Base-by-base conservation (phyloP, 768 basidiomycete genomes). In the Lactifluus rugatus region DNA sequence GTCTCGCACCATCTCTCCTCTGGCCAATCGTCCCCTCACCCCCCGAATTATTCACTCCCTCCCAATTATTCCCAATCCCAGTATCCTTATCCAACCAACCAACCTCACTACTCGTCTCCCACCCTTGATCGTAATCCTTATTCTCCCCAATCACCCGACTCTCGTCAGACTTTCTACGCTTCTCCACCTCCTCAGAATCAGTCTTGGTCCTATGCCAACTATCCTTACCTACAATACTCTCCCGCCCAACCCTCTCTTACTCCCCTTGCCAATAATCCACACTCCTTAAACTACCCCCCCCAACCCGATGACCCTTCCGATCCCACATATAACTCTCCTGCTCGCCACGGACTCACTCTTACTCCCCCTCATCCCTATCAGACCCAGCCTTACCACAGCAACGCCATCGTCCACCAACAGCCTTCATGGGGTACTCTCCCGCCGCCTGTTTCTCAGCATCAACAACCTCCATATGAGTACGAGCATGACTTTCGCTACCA, bases 331-430 rank as follows among this genome's bases (percentile, higher is more conserved):
- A 80, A 82, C 60, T 69, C 70, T 23, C 64, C 74, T 41, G 71
- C 75, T 17, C 75, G 73, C 54, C 72, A 77, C 36, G 83, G 81
- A 3, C 77, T 89, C 51, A 88, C 87, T 5, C 81, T 89, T 52
- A 86, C 87, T 3, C 82, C 86, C 45, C 85, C 87, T 10, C 89
- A 91, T 69, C 83, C 85, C 36, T 90, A 89, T 72, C 89, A 89
- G 66, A 81, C 83, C 8, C 86, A 90, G 69, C 77, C 88, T 47
- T 83, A 82, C 65, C 71, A 70, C 57, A 80, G 76, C 65, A 75
- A 69, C 56, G 72, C 77, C 42, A 65, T 71, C 48, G 66, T 64
- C 16, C 71, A 70, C 25, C 67, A 66, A 25, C 60, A 63, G 39
- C 45, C 19, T 25, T 48, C 41, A 61, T 65, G 49, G 57, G 63